Conservation (phyloP, 495 filamentous ascomycete species). For the Xylaria nigripes region DNA sequence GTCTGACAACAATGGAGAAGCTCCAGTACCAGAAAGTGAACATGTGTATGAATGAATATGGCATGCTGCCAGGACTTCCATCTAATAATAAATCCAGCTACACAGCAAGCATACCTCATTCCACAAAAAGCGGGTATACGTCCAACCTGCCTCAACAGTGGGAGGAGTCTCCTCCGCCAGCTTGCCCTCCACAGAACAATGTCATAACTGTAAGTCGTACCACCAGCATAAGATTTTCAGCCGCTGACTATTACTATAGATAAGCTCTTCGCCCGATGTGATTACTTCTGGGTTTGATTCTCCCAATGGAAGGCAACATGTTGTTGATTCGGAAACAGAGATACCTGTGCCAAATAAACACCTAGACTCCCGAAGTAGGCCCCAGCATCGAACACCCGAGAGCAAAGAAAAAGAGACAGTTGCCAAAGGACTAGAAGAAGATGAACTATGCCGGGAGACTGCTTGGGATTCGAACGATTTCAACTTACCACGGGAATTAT, state of each 20-base stretch:
- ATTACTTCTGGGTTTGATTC: conserved; percentile 12
- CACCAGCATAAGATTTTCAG: background rate
- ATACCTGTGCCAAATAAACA: background rate
- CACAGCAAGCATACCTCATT: conserved; percentile 20
- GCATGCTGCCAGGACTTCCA: conserved; percentile 7
- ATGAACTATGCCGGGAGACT: conserved; percentile 16
- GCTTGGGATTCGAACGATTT: background rate
- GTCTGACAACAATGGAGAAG: conserved; percentile 27
- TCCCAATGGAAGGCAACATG: background rate
- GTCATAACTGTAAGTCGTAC: conserved; percentile 14
- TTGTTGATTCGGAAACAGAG: background rate
- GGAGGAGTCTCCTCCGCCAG: conserved; percentile 10
- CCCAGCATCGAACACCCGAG: background rate
- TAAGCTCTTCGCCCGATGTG: conserved; percentile 22
- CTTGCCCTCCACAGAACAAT: conserved; percentile 1
- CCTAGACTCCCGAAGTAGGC: background rate
- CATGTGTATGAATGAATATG: conserved; percentile 12
- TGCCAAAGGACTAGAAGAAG: conserved; percentile 13
- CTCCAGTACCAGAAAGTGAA: conserved; percentile 23
- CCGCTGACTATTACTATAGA: conserved; percentile 14
- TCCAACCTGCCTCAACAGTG: conserved; percentile 22
- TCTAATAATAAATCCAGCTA: conserved; percentile 22
- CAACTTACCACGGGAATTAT: conserved; percentile 2
- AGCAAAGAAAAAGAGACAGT: conserved; percentile 14
- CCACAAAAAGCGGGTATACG: conserved; percentile 21